phyloP scores from a whole-genome alignment of 805 yeast species.

The Schwanniomyces pseudopolymorphus region DNA sequence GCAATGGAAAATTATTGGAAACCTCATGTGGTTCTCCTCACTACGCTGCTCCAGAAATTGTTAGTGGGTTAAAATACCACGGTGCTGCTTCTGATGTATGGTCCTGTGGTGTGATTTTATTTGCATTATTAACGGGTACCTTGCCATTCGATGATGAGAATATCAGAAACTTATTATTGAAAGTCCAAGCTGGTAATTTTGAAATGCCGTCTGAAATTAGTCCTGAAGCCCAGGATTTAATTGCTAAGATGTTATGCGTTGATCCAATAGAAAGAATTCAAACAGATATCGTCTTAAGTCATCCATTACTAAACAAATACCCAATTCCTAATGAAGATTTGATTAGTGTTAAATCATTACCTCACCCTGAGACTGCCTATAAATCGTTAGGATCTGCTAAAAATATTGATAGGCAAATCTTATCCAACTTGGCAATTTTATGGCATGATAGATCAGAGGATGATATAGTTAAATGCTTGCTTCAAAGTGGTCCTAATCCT shows the following conservation, averaged over 20 bases:
- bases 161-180: slow-evolving; percentile 78
- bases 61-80: slow-evolving; percentile 90
- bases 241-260: slow-evolving; percentile 75
- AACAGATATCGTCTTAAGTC: slow-evolving; percentile 71
- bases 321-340: slow-evolving; percentile 48
- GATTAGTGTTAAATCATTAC: slow-evolving; percentile 46
- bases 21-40: slow-evolving; percentile 99
- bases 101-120: slow-evolving; percentile 96
- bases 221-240: slow-evolving; percentile 82
- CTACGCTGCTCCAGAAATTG: slow-evolving; percentile 97
- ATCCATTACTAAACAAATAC: slow-evolving; percentile 69
- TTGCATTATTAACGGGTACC: slow-evolving; percentile 92
- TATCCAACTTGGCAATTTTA: slow-evolving; percentile 54
- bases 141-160: slow-evolving; percentile 97
- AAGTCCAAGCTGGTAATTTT: slow-evolving; percentile 88
- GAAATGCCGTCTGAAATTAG: slow-evolving; percentile 80
- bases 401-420: slow-evolving; percentile 52
- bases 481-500: slow-evolving; percentile 40
- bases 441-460: slow-evolving; percentile 55
- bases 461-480: slow-evolving; percentile 37
- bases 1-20: slow-evolving; percentile 76
- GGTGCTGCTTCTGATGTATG: slow-evolving; percentile 97
- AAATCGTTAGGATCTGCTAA: slow-evolving; percentile 47
- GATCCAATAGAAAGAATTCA: slow-evolving; percentile 79
- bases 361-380: slow-evolving; percentile 55